A percentile compares a stretch with the other conserved stretches of the same genome.
Evolutionary conservation across 2,329 filamentous ascomycete genomes (phyloP).

Genomic region (Exophiala calicioides): DNA sequence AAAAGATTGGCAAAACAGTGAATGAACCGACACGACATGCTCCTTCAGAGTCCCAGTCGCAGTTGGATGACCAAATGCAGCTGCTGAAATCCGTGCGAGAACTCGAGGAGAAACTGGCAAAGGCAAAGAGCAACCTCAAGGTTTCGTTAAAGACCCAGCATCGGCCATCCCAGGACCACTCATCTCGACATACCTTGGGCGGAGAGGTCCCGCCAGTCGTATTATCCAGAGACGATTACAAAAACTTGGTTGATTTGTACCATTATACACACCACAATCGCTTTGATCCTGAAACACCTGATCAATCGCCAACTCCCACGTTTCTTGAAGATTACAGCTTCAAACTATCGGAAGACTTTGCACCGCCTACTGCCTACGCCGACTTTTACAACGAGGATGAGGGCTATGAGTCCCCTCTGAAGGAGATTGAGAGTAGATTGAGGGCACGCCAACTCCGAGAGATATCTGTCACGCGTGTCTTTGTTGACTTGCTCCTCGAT

Average conservation of each 20-base stretch:
- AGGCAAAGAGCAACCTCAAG: conserved; percentile 25
- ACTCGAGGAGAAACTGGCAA: conserved; percentile 30
- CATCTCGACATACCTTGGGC: neutral
- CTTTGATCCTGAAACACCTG: conserved; percentile 31
- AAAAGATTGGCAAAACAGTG: conserved; percentile 24
- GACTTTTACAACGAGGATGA: conserved; percentile 26
- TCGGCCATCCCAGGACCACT: neutral
- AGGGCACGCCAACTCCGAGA: conserved; percentile 33
- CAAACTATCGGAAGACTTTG: conserved; percentile 31
- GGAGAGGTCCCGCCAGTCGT: conserved; percentile 21
- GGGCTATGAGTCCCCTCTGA: conserved; percentile 28
- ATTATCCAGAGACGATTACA: conserved; percentile 47
- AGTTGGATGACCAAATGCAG: conserved; percentile 24
- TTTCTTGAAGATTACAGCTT: conserved; percentile 31
- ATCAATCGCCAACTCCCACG: conserved; percentile 29
- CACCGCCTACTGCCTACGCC: conserved; percentile 21
- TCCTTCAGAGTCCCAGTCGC: conserved; percentile 25
- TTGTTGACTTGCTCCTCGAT: conserved; percentile 47
- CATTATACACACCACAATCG: conserved; percentile 39
- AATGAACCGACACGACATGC: conserved; percentile 41
- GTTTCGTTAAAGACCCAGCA: conserved; percentile 10
- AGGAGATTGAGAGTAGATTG: conserved; percentile 40
- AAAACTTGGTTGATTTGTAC: conserved; percentile 50
- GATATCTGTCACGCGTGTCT: conserved; percentile 27
- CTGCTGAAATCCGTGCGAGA: conserved; percentile 29